Percentiles rank a stretch among this genome's conserved stretches.
These are phyloP conservation scores for Colletotrichum sp. DNA, from an alignment of 2,329 filamentous ascomycete genomes.

Conservation along the genomic window DNA sequence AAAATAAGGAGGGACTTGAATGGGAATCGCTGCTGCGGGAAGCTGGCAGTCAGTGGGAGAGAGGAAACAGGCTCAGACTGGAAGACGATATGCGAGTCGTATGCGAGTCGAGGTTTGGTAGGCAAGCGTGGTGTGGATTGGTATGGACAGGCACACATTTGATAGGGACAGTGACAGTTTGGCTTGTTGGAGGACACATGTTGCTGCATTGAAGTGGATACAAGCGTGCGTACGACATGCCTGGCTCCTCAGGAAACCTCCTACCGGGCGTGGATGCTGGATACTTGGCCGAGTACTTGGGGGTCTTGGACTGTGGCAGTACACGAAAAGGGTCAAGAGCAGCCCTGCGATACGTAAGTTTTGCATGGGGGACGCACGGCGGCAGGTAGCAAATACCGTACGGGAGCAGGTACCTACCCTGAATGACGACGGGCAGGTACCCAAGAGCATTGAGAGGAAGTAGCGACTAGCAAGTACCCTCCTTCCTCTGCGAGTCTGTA, in stretches of 20 bases:
- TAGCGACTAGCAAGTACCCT: background rate
- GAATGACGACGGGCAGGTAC: background rate
- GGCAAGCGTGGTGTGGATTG: background rate
- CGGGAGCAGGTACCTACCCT: background rate
- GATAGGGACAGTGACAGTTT: background rate
- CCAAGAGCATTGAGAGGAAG: background rate
- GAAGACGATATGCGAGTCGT: background rate
- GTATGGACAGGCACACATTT: background rate
- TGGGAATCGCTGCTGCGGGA: background rate
- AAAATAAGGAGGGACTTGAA: slow-evolving; percentile 18
- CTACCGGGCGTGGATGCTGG: background rate
- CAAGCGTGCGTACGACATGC: background rate
- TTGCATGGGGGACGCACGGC: background rate
- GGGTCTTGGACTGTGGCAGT: background rate
- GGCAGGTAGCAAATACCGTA: background rate
- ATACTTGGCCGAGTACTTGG: background rate
- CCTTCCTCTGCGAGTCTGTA: background rate
- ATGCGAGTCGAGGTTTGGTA: background rate
- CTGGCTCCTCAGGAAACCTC: background rate
- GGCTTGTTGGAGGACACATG: background rate
- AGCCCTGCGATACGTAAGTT: background rate
- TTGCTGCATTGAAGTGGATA: background rate
- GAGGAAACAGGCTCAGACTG: background rate
- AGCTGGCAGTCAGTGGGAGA: slow-evolving; percentile 1
- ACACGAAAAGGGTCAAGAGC: background rate